These are phyloP conservation scores for Talaromyces piceae DNA, from an alignment of 2,329 filamentous ascomycete species.

Conservation along the genomic window DNA sequence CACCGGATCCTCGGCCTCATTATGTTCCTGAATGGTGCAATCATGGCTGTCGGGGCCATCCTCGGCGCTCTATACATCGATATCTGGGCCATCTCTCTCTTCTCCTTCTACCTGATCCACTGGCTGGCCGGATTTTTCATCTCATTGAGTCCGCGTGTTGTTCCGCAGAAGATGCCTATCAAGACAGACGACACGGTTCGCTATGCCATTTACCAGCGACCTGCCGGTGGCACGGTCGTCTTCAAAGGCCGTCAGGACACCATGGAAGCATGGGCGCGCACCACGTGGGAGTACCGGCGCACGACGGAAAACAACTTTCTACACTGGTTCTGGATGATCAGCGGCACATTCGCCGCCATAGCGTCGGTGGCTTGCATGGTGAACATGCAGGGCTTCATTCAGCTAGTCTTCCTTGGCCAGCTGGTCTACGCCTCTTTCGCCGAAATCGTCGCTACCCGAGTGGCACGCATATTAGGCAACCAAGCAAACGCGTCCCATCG, in stretches of 20 bases:
- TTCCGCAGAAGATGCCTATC: conserved; percentile 11
- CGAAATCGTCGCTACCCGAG: conserved; percentile 22
- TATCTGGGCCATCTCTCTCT: conserved; percentile 24
- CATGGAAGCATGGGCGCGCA: conserved; percentile 24
- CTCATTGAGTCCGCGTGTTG: conserved; percentile 19
- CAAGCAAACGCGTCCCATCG: conserved; percentile 13
- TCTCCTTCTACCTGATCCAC: conserved; percentile 23
- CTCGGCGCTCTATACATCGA: conserved; percentile 21
- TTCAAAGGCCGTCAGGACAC: conserved; percentile 23
- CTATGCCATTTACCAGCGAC: conserved; percentile 25
- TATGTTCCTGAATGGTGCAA: conserved; percentile 18
- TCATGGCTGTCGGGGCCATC: conserved; percentile 19
- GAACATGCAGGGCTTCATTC: conserved; percentile 25
- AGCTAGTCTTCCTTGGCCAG: conserved; percentile 22
- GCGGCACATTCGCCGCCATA: conserved; percentile 20
- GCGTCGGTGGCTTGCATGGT: conserved; percentile 28
- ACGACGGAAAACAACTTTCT: conserved; percentile 13
- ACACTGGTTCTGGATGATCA: conserved; percentile 24
- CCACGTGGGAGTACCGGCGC: conserved; percentile 22
- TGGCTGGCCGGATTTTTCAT: conserved; percentile 22
- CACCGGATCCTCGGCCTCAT: conserved; percentile 17
- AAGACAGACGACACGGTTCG: conserved; percentile 13
- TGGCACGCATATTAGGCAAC: conserved; percentile 19
- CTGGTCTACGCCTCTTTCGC: conserved; percentile 23
- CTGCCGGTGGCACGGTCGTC: conserved; percentile 25